Evolutionary conservation across 2,329 filamentous ascomycete species (phyloP).

Genomic region (Nigrograna mackinnonii): DNA sequence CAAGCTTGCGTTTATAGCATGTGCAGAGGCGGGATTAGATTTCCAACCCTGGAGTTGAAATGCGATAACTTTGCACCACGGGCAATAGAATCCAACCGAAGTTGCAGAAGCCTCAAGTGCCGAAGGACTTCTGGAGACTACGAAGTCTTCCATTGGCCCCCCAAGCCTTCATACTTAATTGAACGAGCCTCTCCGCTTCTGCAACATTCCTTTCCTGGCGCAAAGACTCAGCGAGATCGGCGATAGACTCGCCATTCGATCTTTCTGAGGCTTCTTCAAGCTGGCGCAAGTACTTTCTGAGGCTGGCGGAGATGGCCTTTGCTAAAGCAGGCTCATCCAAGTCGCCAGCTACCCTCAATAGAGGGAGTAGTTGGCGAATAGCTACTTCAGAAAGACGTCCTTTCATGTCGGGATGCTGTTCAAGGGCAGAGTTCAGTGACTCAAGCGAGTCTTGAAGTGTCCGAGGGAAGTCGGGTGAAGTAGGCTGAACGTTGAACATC

Average conservation of each 20-base stretch:
- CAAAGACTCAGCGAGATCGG: constrained; percentile 21
- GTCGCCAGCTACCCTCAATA: constrained; percentile 45
- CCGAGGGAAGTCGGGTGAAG: constrained; percentile 72
- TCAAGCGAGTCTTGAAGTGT: constrained; percentile 69
- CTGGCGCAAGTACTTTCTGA: constrained; percentile 39
- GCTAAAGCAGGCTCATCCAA: constrained; percentile 56
- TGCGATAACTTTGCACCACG: too few species aligned
- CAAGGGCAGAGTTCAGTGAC: constrained; percentile 59
- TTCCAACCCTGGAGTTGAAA: too few species aligned
- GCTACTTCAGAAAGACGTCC: constrained; percentile 49
- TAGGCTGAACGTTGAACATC: constrained; percentile 65
- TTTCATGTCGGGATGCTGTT: constrained; percentile 37
- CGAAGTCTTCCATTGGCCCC: constrained; percentile 30
- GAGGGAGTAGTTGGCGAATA: constrained; percentile 53
- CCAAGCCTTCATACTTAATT: constrained; percentile 30
- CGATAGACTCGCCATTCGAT: constrained; percentile 26
- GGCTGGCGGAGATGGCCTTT: constrained; percentile 52
- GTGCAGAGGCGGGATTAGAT: too few species aligned
- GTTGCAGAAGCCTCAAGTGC: too few species aligned
- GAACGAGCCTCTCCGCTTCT: constrained; percentile 30
- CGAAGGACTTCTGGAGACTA: constrained; percentile 23
- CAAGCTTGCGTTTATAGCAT: too few species aligned
- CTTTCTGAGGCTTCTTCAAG: constrained; percentile 23
- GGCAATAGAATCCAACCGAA: too few species aligned
- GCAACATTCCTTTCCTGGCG: constrained; percentile 27